Conservation (phyloP, 1,139 yeast genomes). For the Yamadazyma atmosphaerica region DNA sequence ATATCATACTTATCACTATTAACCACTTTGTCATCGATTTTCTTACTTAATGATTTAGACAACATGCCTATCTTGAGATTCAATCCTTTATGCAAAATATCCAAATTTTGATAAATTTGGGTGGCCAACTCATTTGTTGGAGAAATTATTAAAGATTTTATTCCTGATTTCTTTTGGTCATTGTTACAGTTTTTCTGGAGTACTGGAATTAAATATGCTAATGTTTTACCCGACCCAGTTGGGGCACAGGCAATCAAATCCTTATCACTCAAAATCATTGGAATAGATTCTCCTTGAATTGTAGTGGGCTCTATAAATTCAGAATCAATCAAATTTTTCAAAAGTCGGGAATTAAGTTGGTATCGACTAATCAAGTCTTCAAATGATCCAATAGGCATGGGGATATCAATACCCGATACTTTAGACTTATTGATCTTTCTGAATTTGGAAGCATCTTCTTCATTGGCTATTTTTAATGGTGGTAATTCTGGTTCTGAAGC, state of each 20-base stretch:
- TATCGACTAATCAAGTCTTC: conserved; percentile 73
- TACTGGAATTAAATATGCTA: conserved; percentile 84
- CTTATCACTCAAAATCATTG: conserved; percentile 60
- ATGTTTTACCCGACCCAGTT: conserved; percentile 90
- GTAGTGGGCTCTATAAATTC: conserved; percentile 88
- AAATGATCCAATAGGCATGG: conserved; percentile 87
- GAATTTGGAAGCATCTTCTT: conserved; percentile 56
- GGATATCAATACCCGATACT: conserved; percentile 75
- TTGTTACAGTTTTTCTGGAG: conserved; percentile 51
- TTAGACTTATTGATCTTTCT: conserved; percentile 61
- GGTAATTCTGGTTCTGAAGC: conserved; percentile 26
- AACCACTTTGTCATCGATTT: conserved; percentile 59
- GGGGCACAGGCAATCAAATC: conserved; percentile 90
- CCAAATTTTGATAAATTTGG: conserved; percentile 77
- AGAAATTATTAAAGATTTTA: conserved; percentile 78
- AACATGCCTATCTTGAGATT: conserved; percentile 64
- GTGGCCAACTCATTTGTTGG: conserved; percentile 87
- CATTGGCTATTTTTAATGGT: conserved; percentile 50
- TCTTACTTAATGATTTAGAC: conserved; percentile 74
- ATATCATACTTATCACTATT: conserved; percentile 71
- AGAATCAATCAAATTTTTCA: conserved; percentile 64
- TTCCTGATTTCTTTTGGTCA: conserved; percentile 42
- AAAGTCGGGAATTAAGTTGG: conserved; percentile 59
- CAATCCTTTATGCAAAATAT: conserved; percentile 53
- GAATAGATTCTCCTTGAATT: conserved; percentile 85